Percentiles rank a stretch among this genome's conserved stretches.
These are phyloP conservation scores for Ramaria sp. DNA, from an alignment of 768 basidiomycete genomes.

Conservation along the genomic window DNA sequence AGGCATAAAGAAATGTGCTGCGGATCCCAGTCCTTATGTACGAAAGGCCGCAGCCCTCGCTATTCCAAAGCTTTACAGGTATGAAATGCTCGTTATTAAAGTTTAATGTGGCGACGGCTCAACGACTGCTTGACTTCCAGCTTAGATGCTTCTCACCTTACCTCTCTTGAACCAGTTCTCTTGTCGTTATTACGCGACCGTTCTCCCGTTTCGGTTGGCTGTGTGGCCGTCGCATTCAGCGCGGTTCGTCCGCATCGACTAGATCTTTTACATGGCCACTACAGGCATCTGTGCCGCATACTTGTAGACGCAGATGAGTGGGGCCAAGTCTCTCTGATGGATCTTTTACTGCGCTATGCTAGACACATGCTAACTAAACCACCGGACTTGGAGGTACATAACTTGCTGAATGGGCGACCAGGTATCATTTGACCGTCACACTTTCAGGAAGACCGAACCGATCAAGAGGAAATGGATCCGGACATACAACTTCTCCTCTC, in stretches of 20 bases:
- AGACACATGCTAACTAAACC: slow-evolving; percentile 74
- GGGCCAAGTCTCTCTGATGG: slow-evolving; percentile 79
- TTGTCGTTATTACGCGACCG: slow-evolving; percentile 55
- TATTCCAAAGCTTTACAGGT: slow-evolving; percentile 79
- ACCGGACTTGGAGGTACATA: slow-evolving; percentile 10
- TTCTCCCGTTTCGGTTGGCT: slow-evolving; percentile 81
- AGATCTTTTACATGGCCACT: slow-evolving; percentile 84
- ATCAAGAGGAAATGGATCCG: slow-evolving; percentile 55
- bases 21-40: slow-evolving; percentile 90
- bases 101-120: slow-evolving; percentile 9
- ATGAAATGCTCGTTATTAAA: slow-evolving; percentile 18
- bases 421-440: slow-evolving; percentile 17
- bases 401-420: no score
- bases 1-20: slow-evolving; percentile 86
- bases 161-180: slow-evolving; percentile 60
- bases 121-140: slow-evolving; percentile 28
- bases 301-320: slow-evolving; percentile 92
- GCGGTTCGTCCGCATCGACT: slow-evolving; percentile 78
- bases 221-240: slow-evolving; percentile 77
- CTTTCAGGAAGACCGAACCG: slow-evolving; percentile 17
- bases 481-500: slow-evolving; percentile 70
- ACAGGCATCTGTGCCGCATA: slow-evolving; percentile 71
- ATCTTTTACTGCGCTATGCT: slow-evolving; percentile 73
- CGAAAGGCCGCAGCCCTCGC: slow-evolving; percentile 88
- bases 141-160: slow-evolving; percentile 62